Evolutionary conservation across 805 yeast genomes (phyloP).

Genomic region (Schizosaccharomyces lindneri): DNA sequence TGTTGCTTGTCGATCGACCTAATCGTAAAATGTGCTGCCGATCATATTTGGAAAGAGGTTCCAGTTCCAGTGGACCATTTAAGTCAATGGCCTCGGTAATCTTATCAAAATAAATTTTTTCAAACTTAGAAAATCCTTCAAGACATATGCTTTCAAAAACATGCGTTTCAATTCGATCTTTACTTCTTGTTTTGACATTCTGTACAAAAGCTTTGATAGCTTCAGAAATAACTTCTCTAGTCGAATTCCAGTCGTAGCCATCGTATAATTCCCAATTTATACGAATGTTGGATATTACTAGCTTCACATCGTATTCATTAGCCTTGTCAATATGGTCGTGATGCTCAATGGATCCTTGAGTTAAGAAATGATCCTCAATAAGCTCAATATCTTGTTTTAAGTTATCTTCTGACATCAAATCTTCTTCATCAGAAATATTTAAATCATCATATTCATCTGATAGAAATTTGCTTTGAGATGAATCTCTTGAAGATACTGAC

Average conservation of each 20-base stretch:
- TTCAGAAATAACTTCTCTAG: conserved; percentile 44
- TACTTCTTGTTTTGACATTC: conserved; percentile 3
- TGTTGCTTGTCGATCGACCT: conserved; percentile 38
- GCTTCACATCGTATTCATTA: neutral
- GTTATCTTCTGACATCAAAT: neutral
- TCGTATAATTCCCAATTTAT: conserved; percentile 32
- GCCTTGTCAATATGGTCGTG: neutral
- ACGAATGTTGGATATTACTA: conserved; percentile 7
- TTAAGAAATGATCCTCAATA: neutral
- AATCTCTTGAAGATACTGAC: no score
- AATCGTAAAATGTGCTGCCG: conserved; percentile 22
- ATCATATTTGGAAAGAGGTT: conserved; percentile 11
- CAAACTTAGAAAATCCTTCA: conserved; percentile 62
- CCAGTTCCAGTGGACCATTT: conserved; percentile 5
- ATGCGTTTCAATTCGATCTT: conserved; percentile 6
- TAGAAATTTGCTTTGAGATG: no score
- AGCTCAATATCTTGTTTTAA: neutral
- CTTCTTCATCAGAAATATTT: neutral
- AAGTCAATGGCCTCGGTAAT: conserved; percentile 15
- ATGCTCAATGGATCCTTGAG: neutral
- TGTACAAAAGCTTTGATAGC: conserved; percentile 21
- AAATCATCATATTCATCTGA: neutral
- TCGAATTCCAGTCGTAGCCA: conserved; percentile 79
- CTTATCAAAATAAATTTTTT: conserved; percentile 26
- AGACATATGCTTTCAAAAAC: conserved; percentile 29